Evolutionary conservation across 73 alveolate species (phyloP).

Genomic region (Paramecium sonneborni): DNA sequence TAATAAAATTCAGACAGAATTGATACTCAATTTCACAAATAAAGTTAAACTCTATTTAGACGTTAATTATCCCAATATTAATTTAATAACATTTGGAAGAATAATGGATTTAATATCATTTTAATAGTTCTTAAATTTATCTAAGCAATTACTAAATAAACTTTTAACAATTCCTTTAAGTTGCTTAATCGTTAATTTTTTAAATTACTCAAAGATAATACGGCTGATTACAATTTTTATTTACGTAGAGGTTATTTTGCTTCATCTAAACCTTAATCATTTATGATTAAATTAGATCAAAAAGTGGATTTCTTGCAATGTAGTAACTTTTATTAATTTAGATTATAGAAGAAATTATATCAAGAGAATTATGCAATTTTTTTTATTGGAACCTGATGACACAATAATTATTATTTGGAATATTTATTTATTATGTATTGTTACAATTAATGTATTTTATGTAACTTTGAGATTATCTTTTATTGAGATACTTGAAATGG

Average conservation of each 20-base stretch:
- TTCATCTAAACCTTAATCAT: neutral
- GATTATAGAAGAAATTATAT: neutral
- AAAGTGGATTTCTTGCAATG: neutral
- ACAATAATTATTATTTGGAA: neutral
- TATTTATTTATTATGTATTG: neutral
- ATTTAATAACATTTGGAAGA: neutral
- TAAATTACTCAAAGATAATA: neutral
- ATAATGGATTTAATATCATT: neutral
- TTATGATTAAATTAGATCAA: neutral
- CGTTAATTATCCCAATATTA: neutral
- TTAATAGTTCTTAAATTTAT: neutral
- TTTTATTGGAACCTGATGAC: conserved; percentile 33
- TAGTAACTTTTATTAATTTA: neutral
- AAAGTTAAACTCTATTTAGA: neutral
- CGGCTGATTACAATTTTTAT: neutral
- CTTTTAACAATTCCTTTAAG: neutral
- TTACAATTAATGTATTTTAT: neutral
- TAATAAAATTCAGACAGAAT: neutral
- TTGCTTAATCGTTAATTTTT: neutral
- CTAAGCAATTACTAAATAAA: neutral
- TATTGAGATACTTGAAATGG: neutral
- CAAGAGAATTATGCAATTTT: neutral
- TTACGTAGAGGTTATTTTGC: neutral
- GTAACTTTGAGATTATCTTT: conserved; percentile 10
- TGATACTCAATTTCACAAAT: neutral